Evolutionary conservation across 2,329 filamentous ascomycete genomes (phyloP), one percentile per base, ranked within the genome.

Genomic region (Pseudogymnoascus sp.): DNA sequence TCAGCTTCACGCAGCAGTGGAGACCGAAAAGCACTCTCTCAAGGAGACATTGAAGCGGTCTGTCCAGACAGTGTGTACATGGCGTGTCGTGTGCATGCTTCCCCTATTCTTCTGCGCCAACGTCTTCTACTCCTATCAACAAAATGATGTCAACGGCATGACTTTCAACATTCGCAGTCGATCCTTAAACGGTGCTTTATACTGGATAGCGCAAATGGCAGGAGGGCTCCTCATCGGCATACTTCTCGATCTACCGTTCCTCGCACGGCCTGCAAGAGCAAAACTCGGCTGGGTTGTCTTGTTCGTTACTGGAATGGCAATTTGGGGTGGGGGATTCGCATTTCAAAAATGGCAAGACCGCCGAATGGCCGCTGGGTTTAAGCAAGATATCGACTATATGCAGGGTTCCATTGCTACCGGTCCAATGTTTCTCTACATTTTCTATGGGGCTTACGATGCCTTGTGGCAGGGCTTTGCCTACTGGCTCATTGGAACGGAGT

Each of bases 391-490:
- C 65, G 36, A 65, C 59, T 10, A 53, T 18, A 31, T 6, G 65
- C 14, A 66, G 68, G 21, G 66, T 23, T 90, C 95, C 75, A 96
- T 89, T 87, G 81, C 79, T 1, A 81, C 88, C 64, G 91, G 89
- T 0, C 89, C 90, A 11, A 90, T 96, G 84, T 91, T 96, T 74
- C 78, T 96, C 61, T 96, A 92, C 79, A 90, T 96, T 71, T 93
- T 93, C 76, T 96, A 95, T 74, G 91, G 91, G 42, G 88, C 95
- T 75, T 95, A 88, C 70, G 93, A 97, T 74, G 91, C 93, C 46
- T 84, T 87, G 62, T 97, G 91, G 88, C 93, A 97, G 79, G 93
- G 91, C 0, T 87, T 82, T 71, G 87, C 93, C 60, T 97, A 97
- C 81, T 97, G 93, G 93, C 66, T 4, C 14, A 78, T 81, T 62